These are phyloP conservation scores for Themeda triandra DNA, from an alignment of 176 grass and related monocot species.

Conservation along the genomic window DNA sequence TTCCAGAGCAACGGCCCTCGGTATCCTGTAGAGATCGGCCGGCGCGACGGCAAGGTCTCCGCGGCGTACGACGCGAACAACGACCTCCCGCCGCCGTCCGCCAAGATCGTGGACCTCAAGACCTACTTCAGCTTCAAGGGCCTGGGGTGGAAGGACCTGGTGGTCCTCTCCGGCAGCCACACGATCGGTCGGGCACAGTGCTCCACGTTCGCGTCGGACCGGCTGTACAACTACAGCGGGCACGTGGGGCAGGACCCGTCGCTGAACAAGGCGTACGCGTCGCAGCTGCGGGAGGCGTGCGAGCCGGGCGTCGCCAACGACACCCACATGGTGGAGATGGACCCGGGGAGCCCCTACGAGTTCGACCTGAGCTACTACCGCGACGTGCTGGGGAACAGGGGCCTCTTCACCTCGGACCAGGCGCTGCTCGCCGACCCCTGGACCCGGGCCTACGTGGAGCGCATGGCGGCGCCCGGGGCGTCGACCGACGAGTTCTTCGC, in stretches of 20 bases:
- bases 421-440: constrained; percentile 39
- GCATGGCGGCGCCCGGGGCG: constrained; percentile 33
- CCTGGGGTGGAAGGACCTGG: constrained; percentile 45
- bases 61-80: background rate
- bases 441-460: constrained; percentile 43
- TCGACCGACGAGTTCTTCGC: constrained; percentile 44
- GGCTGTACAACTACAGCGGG: constrained; percentile 64
- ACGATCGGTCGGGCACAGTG: constrained; percentile 41
- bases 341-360: constrained; percentile 4
- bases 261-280: constrained; percentile 49
- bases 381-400: constrained; percentile 3
- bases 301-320: constrained; percentile 5
- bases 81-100: constrained; percentile 34
- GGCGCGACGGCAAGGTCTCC: constrained; percentile 48
- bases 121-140: constrained; percentile 62
- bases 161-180: constrained; percentile 55
- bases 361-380: constrained; percentile 58
- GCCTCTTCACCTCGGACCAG: constrained; percentile 50
- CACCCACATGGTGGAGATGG: constrained; percentile 4
- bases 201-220: constrained; percentile 36
- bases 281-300: constrained; percentile 28
- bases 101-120: constrained; percentile 49
- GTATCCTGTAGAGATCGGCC: constrained; percentile 46
- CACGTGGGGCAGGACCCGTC: constrained; percentile 33
- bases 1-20: constrained; percentile 46